These are phyloP conservation scores for Fusarium verticillioides DNA, from an alignment of 2,329 filamentous ascomycete genomes.

Conservation along the genomic window DNA sequence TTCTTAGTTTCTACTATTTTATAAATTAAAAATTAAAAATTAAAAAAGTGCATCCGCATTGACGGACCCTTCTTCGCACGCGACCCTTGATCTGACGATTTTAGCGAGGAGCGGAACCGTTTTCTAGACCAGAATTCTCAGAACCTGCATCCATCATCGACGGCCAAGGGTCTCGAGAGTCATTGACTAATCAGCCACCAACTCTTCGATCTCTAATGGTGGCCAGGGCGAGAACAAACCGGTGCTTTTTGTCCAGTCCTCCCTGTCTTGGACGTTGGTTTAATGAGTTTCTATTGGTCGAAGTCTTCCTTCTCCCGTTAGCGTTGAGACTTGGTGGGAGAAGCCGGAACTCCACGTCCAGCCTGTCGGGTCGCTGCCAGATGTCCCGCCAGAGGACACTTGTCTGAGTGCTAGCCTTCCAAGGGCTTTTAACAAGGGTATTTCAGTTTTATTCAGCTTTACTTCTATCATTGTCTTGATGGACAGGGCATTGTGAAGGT, in stretches of 20 bases:
- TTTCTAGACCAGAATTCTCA: slow-evolving; percentile 13
- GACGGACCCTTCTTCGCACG: slow-evolving; percentile 17
- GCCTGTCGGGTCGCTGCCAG: slow-evolving; percentile 47
- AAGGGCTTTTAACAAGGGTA: slow-evolving; percentile 4
- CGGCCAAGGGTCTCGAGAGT: slow-evolving; percentile 27
- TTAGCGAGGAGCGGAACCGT: slow-evolving; percentile 37
- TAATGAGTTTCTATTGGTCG: slow-evolving; percentile 21
- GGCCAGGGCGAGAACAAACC: slow-evolving; percentile 50
- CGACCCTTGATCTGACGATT: slow-evolving; percentile 33
- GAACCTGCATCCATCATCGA: slow-evolving; percentile 13
- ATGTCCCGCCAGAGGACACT: slow-evolving; percentile 32
- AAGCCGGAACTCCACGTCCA: slow-evolving; percentile 48
- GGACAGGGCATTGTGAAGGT: slow-evolving; percentile 5
- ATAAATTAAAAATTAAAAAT: neutral
- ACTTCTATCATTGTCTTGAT: neutral
- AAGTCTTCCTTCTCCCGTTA: slow-evolving; percentile 27
- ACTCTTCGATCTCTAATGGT: slow-evolving; percentile 32
- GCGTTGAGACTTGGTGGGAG: slow-evolving; percentile 41
- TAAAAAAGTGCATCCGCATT: slow-evolving; percentile 16
- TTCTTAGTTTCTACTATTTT: neutral
- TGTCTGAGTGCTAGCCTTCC: slow-evolving; percentile 5
- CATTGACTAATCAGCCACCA: slow-evolving; percentile 31
- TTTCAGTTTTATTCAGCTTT: slow-evolving; percentile 14
- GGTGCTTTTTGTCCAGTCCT: slow-evolving; percentile 36
- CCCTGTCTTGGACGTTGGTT: slow-evolving; percentile 30